Evolutionary conservation across 345 rosid species (phyloP), one percentile per base, ranked within the genome.

Genomic region (Heritiera fomes): DNA sequence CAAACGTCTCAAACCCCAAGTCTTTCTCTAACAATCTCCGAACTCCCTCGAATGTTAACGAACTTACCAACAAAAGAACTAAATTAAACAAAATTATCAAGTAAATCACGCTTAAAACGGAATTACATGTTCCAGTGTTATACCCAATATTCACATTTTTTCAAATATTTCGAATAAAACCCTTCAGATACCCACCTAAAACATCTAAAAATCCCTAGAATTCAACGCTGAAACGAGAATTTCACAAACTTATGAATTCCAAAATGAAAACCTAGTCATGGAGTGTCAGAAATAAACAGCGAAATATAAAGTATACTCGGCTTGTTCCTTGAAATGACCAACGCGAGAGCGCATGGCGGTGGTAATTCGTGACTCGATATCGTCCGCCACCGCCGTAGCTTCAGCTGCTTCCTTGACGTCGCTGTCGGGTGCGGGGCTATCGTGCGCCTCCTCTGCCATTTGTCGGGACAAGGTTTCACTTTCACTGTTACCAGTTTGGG

Each of bases 21-120:
- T 91, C 94, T 85, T 90, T 87, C 93, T 96, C 99, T 60, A 96
- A 65, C 78, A 94, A 66, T 80, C 97, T 89, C 78, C 99, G 87
- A 70, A 92, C 97, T 55, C 94, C 94, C 88, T 87, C 97, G 56
- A 94, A 87, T 7, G 93, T 96, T 85, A 94, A 82, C 2, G 86
- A 87, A 75, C 99, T 76, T 7, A 14, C 20, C 9, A 73, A 15
- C 14, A 79, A 52, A 73, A 3, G 38, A 2, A 46, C 40, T 5
- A 32, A 55, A 55, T 75, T 56, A 74, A 78, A 47, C 49, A 8
- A 58, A 77, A 20, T 8, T 17, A 64, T 23, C 1, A 9, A 65
- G 53, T 4, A 58, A 41, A 46, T 46, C 64, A 73, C 1, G 47
- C 10, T 32, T 38, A 73, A 55, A 38, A 55, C 23, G 2, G 41